Conservation (phyloP, 495 filamentous ascomycete species). For the Penicillium tannophilum region DNA sequence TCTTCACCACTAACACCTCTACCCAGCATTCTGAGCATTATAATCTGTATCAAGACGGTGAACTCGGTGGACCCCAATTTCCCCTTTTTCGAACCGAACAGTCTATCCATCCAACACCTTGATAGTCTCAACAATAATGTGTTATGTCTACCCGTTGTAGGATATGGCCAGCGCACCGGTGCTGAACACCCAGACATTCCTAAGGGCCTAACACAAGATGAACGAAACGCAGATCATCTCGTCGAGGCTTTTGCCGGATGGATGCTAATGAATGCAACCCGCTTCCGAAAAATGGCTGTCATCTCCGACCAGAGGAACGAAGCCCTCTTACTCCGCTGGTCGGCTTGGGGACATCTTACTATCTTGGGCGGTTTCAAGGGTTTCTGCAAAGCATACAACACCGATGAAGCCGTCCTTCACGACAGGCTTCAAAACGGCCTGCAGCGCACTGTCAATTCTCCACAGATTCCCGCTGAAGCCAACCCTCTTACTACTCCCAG, state of each 20-base stretch:
- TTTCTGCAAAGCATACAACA: conserved; percentile 10
- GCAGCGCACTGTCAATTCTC: not conserved
- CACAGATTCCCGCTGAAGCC: not conserved
- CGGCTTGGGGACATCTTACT: conserved; percentile 36
- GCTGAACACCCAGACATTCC: conserved; percentile 22
- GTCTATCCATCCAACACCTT: conserved; percentile 1
- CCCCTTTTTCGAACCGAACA: conserved; percentile 12
- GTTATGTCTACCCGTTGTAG: not conserved
- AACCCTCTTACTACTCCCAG: not conserved
- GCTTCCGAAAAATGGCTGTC: conserved; percentile 36
- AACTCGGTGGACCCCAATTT: conserved; percentile 15
- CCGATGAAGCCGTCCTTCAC: not conserved
- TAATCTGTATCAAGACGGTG: conserved; percentile 30
- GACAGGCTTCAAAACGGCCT: not conserved
- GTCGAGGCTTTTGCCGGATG: conserved; percentile 50
- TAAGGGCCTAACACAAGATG: conserved; percentile 22
- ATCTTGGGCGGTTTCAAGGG: not conserved
- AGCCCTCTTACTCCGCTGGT: conserved; percentile 25
- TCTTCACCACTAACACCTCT: not conserved
- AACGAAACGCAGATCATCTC: conserved; percentile 40
- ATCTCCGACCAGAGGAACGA: conserved; percentile 18
- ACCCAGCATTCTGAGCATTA: conserved; percentile 31
- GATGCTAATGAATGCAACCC: conserved; percentile 35
- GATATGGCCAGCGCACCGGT: conserved; percentile 22
- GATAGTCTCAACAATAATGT: conserved; percentile 4